These are phyloP conservation scores for Exserohilum turcica DNA, from an alignment of 2,329 filamentous ascomycete species.

Conservation along the genomic window DNA sequence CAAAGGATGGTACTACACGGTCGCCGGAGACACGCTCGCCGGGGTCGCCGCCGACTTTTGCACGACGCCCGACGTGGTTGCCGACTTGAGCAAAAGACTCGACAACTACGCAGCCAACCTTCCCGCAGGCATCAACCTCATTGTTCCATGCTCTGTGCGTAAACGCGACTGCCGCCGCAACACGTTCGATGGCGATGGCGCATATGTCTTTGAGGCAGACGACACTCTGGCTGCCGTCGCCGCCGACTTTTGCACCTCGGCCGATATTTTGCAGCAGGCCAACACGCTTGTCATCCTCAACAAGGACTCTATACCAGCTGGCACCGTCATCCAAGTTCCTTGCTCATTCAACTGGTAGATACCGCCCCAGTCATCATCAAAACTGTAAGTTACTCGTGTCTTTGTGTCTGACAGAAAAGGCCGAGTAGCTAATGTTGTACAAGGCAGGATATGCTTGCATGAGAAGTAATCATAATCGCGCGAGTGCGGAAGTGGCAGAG, in stretches of 20 bases:
- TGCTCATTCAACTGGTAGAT: background rate
- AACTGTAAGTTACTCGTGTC: background rate
- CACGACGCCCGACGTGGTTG: background rate
- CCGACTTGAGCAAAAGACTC: background rate
- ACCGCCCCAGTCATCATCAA: background rate
- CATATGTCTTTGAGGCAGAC: background rate
- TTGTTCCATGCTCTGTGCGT: background rate
- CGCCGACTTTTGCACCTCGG: background rate
- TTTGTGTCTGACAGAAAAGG: background rate
- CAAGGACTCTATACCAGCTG: too few relatives aligned
- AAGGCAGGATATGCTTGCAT: background rate
- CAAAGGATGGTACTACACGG: background rate
- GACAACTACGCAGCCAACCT: background rate
- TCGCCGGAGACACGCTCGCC: background rate
- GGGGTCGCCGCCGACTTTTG: background rate
- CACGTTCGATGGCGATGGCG: background rate
- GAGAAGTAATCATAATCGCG: background rate
- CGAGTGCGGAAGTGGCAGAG: too few relatives aligned
- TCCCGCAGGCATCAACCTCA: background rate
- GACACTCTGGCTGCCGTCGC: background rate
- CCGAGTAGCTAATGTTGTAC: background rate
- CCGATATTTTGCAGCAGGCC: background rate
- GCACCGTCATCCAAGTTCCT: background rate
- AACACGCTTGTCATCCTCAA: background rate
- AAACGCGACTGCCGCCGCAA: background rate